Conservation (phyloP, 208 protist genomes). For the Strigomonas culicis region DNA sequence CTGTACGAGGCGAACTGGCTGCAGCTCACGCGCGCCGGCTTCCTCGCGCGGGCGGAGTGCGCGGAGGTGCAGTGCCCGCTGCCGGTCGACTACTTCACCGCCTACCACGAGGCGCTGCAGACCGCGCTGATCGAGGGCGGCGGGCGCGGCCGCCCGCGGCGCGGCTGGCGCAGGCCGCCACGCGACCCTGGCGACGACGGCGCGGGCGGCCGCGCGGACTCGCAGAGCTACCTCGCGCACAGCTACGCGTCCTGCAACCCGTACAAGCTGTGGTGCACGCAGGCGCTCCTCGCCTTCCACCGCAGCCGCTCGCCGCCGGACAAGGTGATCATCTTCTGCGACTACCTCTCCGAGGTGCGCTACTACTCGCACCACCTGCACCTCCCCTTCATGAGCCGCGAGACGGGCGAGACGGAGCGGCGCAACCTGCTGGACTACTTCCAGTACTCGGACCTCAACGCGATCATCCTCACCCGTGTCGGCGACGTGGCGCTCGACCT, state of each 20-base stretch:
- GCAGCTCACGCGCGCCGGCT: slow-evolving; percentile 94
- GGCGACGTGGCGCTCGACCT: slow-evolving; percentile 98
- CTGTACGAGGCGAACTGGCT: slow-evolving; percentile 99
- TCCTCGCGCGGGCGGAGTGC: slow-evolving; percentile 98
- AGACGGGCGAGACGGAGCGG: slow-evolving; percentile 80
- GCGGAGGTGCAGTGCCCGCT: slow-evolving; percentile 97
- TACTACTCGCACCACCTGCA: slow-evolving; percentile 82
- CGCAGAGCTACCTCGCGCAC: slow-evolving; percentile 24
- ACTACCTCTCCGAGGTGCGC: slow-evolving; percentile 79
- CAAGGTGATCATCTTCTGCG: slow-evolving; percentile 92
- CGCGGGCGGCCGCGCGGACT: not conserved
- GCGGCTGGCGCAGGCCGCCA: not conserved
- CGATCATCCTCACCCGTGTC: slow-evolving; percentile 96
- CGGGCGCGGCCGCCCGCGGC: not conserved
- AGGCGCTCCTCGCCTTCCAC: slow-evolving; percentile 96
- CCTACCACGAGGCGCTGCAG: slow-evolving; percentile 42
- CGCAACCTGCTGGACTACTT: slow-evolving; percentile 84
- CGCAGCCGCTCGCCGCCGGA: slow-evolving; percentile 88
- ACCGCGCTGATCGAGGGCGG: slow-evolving; percentile 10
- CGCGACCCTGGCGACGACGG: not conserved
- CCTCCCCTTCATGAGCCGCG: slow-evolving; percentile 85
- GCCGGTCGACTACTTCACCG: slow-evolving; percentile 65
- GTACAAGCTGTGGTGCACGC: slow-evolving; percentile 88
- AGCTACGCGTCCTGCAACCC: slow-evolving; percentile 85
- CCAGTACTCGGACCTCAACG: slow-evolving; percentile 84